Evolutionary conservation across 345 rosid species (phyloP), one percentile per base, ranked within the genome.

Genomic region (Corchorus olitorius): DNA sequence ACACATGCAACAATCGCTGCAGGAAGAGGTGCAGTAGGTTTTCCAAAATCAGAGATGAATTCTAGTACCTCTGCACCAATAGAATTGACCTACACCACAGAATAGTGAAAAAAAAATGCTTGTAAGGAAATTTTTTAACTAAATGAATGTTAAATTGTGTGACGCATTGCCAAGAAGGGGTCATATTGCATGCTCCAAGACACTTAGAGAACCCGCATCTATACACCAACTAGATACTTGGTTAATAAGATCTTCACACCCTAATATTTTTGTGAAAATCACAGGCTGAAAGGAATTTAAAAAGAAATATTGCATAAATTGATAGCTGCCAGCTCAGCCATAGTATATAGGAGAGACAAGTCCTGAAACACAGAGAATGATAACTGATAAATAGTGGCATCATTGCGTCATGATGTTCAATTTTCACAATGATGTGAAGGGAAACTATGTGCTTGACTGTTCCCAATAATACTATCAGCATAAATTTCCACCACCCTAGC

Each of bases 1-100:
- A 94, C 93, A 85, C 99, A 97, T 62, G 98, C 97, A 89, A 97
- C 97, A 77, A 97, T 88, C 72, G 99, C 99, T 39, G 99, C 98
- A 71, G 99, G 98, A 81, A 85, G 82, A 15, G 99, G 97, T 69
- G 98, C 92, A 78, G 91, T 81, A 65, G 97, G 89, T 79, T 83
- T 97, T 76, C 99, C 99, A 83, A 92, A 94, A 86, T 94, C 97
- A 62, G 99, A 89, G 77, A 97, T 88, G 73, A 88, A 97, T 83
- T 94, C 97, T 76, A 97, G 82, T 52, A 97, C 89, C 87, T 92
- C 77, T 53, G 99, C 98, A 62, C 99, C 99, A 84, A 94, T 80
- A 73, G 87, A 78, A 86, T 97, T 97, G 65, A 97, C 98, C 99
- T 93, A 85, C 76, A 78, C 48, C 67, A 79, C 34, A 73, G 56